Evolutionary conservation across 2,329 filamentous ascomycete species (phyloP), one percentile per base, ranked within the genome.

Genomic region (Alternaria dauci): DNA sequence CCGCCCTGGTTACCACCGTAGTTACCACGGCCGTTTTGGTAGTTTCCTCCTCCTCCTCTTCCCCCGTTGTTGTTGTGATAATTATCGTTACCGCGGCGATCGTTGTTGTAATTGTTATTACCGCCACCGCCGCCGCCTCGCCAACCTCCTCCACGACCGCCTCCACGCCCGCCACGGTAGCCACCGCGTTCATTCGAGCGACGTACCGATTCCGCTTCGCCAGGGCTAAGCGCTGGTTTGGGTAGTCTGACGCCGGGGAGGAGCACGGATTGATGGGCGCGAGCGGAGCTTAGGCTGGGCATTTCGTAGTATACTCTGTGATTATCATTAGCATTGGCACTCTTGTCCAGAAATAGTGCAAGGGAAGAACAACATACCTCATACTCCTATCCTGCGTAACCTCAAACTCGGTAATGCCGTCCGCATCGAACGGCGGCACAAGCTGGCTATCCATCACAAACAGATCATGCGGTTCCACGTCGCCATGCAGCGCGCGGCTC

Each of bases 201-300:
- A 82, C 34, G 89, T 83, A 74, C 90, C 89, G 54, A 86, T 85
- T 73, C 88, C 88, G 43, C 94, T 86, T 86, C 87, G 34, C 87
- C 85, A 58, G 91, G 91, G 26, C 53, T 68, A 1, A 99, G 86
- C 9, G 88, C 90, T 2, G 92, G 88, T 2, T 85, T 81, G 5
- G 91, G 88, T 58, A 94, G 85, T 70, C 90, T 88, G 39, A 94
- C 89, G 12, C 95, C 95, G 3, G 93, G 89, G 36, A 99, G 85
- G 14, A 99, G 86, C 91, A 97, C 96, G 6, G 94, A 97, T 76
- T 97, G 97, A 81, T 99, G 95, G 5, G 88, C 82, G 70, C 92
- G 86, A 9, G 83, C 84, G 3, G 70, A 61, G 18, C 87, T 88
- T 1, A 77, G 41, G 41, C 85, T 83, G 0, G 94, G 94, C 80